Evolutionary conservation across 768 basidiomycete genomes (phyloP).

Genomic region (Mycena leptocephala): DNA sequence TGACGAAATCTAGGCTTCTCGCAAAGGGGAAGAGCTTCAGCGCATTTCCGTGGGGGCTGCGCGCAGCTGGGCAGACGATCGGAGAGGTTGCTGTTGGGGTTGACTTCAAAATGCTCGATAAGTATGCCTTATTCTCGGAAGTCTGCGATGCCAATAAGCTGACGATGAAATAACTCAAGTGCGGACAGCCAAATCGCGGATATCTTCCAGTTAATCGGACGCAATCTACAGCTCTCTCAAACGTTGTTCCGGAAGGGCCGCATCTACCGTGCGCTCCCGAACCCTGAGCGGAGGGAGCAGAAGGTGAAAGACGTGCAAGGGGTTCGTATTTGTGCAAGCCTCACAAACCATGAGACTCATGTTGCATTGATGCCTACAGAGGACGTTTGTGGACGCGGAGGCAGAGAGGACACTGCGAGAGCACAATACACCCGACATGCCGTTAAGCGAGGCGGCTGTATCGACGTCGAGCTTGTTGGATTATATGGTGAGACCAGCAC

Average conservation of each 20-base stretch:
- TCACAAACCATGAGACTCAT: neutral
- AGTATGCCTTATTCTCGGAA: neutral
- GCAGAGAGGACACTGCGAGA: neutral
- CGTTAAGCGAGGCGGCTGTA: slow-evolving; percentile 1
- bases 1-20: slow-evolving; percentile 6
- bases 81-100: slow-evolving; percentile 29
- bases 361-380: neutral
- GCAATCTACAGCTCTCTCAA: slow-evolving; percentile 18
- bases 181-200: slow-evolving; percentile 2
- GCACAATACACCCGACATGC: neutral
- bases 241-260: slow-evolving; percentile 27
- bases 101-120: slow-evolving; percentile 28
- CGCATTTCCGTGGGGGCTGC: slow-evolving; percentile 27
- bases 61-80: slow-evolving; percentile 30
- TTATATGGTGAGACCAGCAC: slow-evolving; percentile 14
- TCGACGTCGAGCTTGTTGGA: slow-evolving; percentile 26
- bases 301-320: neutral
- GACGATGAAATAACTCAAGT: neutral
- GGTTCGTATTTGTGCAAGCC: neutral
- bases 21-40: slow-evolving; percentile 15
- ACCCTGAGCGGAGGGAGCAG: slow-evolving; percentile 24
- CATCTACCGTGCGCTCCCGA: slow-evolving; percentile 31
- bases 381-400: neutral
- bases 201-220: slow-evolving; percentile 5
- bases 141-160: no score